phyloP scores from a whole-genome alignment of 1,284 basidiomycete species.

The Cutaneotrichosporon cutaneum region DNA sequence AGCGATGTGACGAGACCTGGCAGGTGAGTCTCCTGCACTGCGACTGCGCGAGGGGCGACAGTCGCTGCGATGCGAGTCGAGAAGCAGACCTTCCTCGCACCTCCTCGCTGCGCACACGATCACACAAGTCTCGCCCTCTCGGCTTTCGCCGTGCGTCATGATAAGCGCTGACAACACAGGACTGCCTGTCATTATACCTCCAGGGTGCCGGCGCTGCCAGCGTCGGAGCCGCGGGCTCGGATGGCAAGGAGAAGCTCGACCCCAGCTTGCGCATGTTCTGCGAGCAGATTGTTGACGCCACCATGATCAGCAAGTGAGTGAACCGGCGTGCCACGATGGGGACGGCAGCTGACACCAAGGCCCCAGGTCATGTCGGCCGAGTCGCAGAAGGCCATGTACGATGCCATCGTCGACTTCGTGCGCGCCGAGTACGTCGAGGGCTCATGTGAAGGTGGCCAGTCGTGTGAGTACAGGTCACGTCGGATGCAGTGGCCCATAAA shows the following conservation, averaged over 20 bases:
- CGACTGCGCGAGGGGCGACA: neutral
- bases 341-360: conserved; percentile 21
- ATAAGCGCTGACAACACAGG: conserved; percentile 30
- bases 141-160: neutral
- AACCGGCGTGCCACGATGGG: neutral
- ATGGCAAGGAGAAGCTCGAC: conserved; percentile 52
- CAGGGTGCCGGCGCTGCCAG: conserved; percentile 51
- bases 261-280: conserved; percentile 51
- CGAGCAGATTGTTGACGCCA: conserved; percentile 52
- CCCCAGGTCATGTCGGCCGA: conserved; percentile 39
- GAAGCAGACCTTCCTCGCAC: too few species aligned
- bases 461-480: conserved; percentile 38
- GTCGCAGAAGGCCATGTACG: conserved; percentile 46
- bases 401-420: conserved; percentile 50
- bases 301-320: conserved; percentile 47
- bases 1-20: conserved; percentile 53
- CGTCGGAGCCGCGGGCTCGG: conserved; percentile 36
- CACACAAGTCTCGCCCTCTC: neutral
- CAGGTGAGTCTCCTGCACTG: conserved; percentile 38
- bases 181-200: conserved; percentile 52
- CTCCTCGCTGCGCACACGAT: neutral
- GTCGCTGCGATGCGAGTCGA: neutral
- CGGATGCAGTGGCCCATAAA: neutral
- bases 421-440: conserved; percentile 53
- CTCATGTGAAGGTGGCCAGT: conserved; percentile 46